Conservation (phyloP, 805 yeast genomes). For the Wickerhamiella occidentalis region DNA sequence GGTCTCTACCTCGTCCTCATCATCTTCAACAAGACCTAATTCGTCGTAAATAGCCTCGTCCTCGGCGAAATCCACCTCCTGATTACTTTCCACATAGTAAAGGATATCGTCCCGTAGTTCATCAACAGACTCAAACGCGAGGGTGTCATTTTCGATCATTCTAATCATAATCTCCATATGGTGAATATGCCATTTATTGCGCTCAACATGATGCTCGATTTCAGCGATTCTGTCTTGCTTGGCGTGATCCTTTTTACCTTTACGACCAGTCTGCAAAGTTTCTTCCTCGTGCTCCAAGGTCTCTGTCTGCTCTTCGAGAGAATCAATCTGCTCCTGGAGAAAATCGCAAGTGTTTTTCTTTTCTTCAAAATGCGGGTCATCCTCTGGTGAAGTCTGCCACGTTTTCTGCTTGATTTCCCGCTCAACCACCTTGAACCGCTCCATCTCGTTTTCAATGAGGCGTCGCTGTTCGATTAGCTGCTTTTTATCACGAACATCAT, state of each 20-base stretch:
- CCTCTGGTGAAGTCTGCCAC: slow-evolving; percentile 60
- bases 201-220: slow-evolving; percentile 47
- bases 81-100: slow-evolving; percentile 87
- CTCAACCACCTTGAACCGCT: slow-evolving; percentile 87
- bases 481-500: slow-evolving; percentile 82
- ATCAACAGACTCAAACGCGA: slow-evolving; percentile 66
- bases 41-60: slow-evolving; percentile 89
- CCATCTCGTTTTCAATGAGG: slow-evolving; percentile 64
- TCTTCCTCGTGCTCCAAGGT: slow-evolving; percentile 61
- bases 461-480: slow-evolving; percentile 64
- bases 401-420: slow-evolving; percentile 89
- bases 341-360: slow-evolving; percentile 62
- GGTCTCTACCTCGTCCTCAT: slow-evolving; percentile 35
- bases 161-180: slow-evolving; percentile 69
- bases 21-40: slow-evolving; percentile 53
- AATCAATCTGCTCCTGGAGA: slow-evolving; percentile 60
- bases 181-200: slow-evolving; percentile 68
- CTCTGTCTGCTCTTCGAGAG: slow-evolving; percentile 70
- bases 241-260: slow-evolving; percentile 46
- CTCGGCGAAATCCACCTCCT: slow-evolving; percentile 84
- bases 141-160: slow-evolving; percentile 62
- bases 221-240: slow-evolving; percentile 52
- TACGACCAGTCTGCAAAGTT: slow-evolving; percentile 39
- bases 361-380: slow-evolving; percentile 72
- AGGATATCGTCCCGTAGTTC: slow-evolving; percentile 78